Base-by-base conservation (phyloP, 352 stramenopile genomes). In the Phytophthora syringae region DNA sequence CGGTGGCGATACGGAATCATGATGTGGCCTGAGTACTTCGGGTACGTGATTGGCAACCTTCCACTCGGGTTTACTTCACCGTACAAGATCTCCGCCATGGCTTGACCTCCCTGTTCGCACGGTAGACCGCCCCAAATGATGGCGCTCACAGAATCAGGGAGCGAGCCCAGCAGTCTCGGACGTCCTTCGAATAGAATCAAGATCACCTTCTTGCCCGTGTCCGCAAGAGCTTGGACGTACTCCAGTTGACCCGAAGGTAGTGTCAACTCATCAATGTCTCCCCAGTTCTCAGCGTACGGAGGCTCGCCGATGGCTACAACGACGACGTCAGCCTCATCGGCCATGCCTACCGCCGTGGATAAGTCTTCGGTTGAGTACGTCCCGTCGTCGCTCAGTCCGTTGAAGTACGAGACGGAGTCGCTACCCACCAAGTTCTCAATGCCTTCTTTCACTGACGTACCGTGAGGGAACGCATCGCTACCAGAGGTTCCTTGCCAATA, bases 1-100 rank as follows among this genome's bases (percentile, higher is more conserved):
- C 62, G 79, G 52, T 92, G 83, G 57, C 86, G 85, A 74, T 95
- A 95, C 21, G 80, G 77, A 40, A 92, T 89, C 39, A 74, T 76
- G 40, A 86, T 72, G 52, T 86, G 87, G 3, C 67, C 78, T 1
- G 72, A 67, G 54, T 86, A 55, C 64, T 83, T 86, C 7, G 81
- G 87, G 62, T 93, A 97, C 16, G 86, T 95, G 54, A 97, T 88
- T 0, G 89, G 84, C 18, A 96, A 53, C 36, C 72, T 69, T 5
- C 86, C 89, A 25, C 85, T 95, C 18, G 89, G 89, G 60, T 94
- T 96, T 15, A 90, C 76, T 9, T 78, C 45, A 7, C 90, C 89
- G 39, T 81, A 89, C 10, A 96, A 34, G 36, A 97, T 82, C 53
- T 97, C 86, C 5, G 90, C 84, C 37, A 97, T 84, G 5, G 88